Conservation (phyloP, 179 eudicot genomes). For the Monotropa hypopitys region DNA sequence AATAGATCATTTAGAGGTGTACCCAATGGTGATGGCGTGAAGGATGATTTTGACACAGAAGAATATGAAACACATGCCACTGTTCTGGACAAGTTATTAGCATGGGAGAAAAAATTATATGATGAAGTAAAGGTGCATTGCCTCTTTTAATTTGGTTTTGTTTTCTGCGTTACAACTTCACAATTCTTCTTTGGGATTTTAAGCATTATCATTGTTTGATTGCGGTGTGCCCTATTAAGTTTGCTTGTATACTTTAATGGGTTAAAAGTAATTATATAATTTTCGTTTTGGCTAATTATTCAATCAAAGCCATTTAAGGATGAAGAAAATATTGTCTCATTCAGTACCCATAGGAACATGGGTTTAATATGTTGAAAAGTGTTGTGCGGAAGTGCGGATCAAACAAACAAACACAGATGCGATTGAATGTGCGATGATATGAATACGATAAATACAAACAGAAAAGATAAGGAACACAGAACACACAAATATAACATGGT, state of each 20-base stretch:
- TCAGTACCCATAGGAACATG: too few relatives aligned
- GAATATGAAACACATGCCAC: conserved; percentile 92
- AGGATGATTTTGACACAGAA: conserved; percentile 45
- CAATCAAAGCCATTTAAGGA: too few relatives aligned
- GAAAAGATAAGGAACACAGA: too few relatives aligned
- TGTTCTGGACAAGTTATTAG: conserved; percentile 79
- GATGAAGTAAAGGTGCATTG: conserved; percentile 90
- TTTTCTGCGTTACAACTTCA: conserved; percentile 3
- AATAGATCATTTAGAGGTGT: conserved; percentile 50
- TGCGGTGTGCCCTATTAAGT: not conserved
- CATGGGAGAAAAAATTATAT: conserved; percentile 96
- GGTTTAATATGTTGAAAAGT: too few relatives aligned
- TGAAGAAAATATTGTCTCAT: too few relatives aligned
- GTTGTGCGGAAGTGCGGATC: too few relatives aligned
- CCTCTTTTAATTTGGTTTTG: not conserved
- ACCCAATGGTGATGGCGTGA: conserved; percentile 37
- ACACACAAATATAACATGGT: too few relatives aligned
- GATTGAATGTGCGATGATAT: too few relatives aligned
- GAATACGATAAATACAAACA: too few relatives aligned
- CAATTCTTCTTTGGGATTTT: not conserved
- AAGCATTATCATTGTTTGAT: not conserved
- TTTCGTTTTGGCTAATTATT: too few relatives aligned
- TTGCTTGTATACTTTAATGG: not conserved
- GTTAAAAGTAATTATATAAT: too few relatives aligned
- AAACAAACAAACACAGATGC: too few relatives aligned